phyloP scores from a whole-genome alignment of 2,329 filamentous ascomycete species.

The Diplodia seriata region DNA sequence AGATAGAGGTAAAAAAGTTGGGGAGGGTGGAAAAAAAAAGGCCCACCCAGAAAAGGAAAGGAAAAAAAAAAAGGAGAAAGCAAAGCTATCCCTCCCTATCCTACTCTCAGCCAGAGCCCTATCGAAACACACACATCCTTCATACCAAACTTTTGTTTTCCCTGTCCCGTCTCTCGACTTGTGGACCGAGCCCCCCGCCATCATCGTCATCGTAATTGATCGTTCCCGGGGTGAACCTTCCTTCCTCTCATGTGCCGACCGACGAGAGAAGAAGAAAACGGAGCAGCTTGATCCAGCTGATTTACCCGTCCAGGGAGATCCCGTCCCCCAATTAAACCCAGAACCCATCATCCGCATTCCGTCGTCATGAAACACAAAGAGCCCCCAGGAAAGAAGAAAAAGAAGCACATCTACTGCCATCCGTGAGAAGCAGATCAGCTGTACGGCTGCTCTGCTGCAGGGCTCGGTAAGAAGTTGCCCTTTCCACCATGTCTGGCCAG shows the following conservation, averaged over 20 bases:
- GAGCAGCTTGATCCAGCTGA: background rate
- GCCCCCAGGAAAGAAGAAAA: slow-evolving; percentile 7
- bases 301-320: background rate
- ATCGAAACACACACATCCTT: slow-evolving; percentile 1
- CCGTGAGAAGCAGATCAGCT: background rate
- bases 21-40: background rate
- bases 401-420: slow-evolving; percentile 21
- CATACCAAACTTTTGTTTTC: background rate
- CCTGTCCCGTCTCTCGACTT: background rate
- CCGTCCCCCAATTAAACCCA: slow-evolving; percentile 23
- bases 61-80: background rate
- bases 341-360: slow-evolving; percentile 13
- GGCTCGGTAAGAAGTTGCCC: background rate
- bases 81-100: slow-evolving; percentile 5
- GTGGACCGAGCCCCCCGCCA: background rate
- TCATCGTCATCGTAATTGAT: background rate
- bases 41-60: background rate
- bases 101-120: slow-evolving; percentile 4
- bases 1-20: background rate
- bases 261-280: background rate
- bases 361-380: slow-evolving; percentile 21
- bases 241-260: background rate
- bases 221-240: background rate
- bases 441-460: background rate
- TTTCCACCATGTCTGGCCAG: background rate